Evolutionary conservation across 2,329 filamentous ascomycete species (phyloP), one percentile per base, ranked within the genome.

Genomic region (Talaromyces piceae): DNA sequence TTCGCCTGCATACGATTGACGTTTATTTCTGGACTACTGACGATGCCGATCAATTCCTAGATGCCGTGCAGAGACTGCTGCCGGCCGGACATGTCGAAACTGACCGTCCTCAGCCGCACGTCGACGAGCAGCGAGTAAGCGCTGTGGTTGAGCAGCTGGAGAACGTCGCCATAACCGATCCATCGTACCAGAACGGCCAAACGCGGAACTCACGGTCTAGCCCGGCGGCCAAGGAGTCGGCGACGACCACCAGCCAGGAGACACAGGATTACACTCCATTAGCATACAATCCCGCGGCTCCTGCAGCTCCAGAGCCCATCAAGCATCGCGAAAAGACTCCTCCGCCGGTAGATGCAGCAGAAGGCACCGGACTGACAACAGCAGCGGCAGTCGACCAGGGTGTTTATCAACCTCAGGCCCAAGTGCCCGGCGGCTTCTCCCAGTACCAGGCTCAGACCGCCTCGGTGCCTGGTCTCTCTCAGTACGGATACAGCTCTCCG

Each of bases 251-350:
- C 5, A 56, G 63, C 25, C 57, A 62, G 43, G 59, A 54, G 27
- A 56, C 65, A 41, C 61, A 65, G 31, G 67, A 62, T 56, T 76
- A 72, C 53, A 64, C 74, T 2, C 78, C 79, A 3, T 71, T 82
- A 54, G 77, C 79, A n/a, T 85, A 85, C 61, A 84, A 84, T 57
- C 82, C 82, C 13, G 81, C 82, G 8, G 81, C 82, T 4, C 82
- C 82, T 20, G 73, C 80, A n/a, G 81, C 80, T 0, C 82, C 82
- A 5, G 82, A 85, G 60, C 80, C 79, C 2, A 82, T 84, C 48
- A 73, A 77, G 39, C 77, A 82, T 58, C 76, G 82, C n/a, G 81
- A 84, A 64, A 83, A 83, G 68, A 84, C 82, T 3, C 82, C 82
- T 2, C 82, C 82, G 5, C 82, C 82, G 11, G 67, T 71, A 23